A percentile compares a stretch with the other conserved stretches of the same genome.
Evolutionary conservation across 371 early-diverging fungal genomes (phyloP).

Genomic region (Quaeritorhiza haematococci): DNA sequence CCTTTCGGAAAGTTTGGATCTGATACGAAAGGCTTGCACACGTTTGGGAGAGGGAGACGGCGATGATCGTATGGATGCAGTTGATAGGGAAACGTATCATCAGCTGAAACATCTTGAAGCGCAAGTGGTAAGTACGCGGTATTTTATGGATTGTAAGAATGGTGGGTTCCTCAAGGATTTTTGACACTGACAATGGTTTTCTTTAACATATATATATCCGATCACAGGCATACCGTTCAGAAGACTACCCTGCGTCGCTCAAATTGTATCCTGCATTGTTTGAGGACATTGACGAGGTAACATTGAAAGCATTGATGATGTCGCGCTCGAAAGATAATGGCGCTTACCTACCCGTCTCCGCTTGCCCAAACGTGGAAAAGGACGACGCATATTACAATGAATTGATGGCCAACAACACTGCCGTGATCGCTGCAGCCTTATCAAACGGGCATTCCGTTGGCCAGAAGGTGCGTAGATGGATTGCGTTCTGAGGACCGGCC

Average conservation of each 20-base stretch:
- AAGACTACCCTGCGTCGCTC: conserved; percentile 24
- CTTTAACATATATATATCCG: conserved; percentile 6
- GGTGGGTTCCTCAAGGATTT: not conserved
- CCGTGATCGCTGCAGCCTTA: conserved; percentile 59
- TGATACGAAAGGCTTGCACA: conserved; percentile 36
- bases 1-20: conserved; percentile 47
- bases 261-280: conserved; percentile 17
- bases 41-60: conserved; percentile 2
- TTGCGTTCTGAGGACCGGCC: no score
- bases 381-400: conserved; percentile 40
- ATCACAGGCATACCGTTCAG: conserved; percentile 28
- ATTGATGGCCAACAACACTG: conserved; percentile 54
- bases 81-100: not conserved
- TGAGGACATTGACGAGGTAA: conserved; percentile 13
- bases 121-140: conserved; percentile 53
- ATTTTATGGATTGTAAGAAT: not conserved
- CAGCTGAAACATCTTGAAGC: conserved; percentile 55
- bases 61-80: no score
- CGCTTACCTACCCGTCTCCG: not conserved
- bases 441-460: not conserved
- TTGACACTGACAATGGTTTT: not conserved
- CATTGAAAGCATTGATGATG: no score
- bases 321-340: not conserved
- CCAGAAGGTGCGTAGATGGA: not conserved
- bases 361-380: conserved; percentile 2